Conservation (phyloP, 2,329 filamentous ascomycete genomes). For the Parastagonospora avenae region DNA sequence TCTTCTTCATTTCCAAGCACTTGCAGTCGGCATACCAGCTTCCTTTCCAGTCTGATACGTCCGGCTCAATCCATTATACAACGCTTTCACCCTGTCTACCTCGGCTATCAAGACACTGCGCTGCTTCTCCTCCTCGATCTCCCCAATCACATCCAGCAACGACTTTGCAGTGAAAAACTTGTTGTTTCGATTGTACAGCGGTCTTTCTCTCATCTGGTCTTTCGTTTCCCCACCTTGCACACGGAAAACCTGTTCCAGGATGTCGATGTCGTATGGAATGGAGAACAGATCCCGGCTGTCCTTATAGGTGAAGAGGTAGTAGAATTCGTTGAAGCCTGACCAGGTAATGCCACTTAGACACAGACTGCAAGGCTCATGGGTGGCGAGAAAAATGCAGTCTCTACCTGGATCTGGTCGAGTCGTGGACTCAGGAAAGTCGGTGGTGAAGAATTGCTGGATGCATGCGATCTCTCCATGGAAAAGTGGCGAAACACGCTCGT, state of each 20-base stretch:
- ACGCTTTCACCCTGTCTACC: slow-evolving; percentile 55
- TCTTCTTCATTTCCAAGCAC: slow-evolving; percentile 17
- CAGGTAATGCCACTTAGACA: slow-evolving; percentile 64
- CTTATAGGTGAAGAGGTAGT: slow-evolving; percentile 65
- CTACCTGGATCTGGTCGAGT: slow-evolving; percentile 49
- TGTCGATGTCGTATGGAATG: slow-evolving; percentile 64
- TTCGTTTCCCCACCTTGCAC: slow-evolving; percentile 47
- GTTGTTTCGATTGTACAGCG: slow-evolving; percentile 62
- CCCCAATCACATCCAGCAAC: slow-evolving; percentile 24
- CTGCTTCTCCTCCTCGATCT: slow-evolving; percentile 15
- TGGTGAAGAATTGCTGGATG: slow-evolving; percentile 62
- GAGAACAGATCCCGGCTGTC: slow-evolving; percentile 62
- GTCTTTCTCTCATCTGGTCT: slow-evolving; percentile 43
- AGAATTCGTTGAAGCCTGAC: slow-evolving; percentile 62
- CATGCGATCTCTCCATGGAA: slow-evolving; percentile 66
- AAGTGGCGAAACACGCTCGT: slow-evolving; percentile 60
- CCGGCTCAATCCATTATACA: slow-evolving; percentile 32
- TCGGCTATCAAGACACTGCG: slow-evolving; percentile 37
- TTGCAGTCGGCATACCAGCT: slow-evolving; percentile 33
- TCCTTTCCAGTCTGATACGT: slow-evolving; percentile 23
- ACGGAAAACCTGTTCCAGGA: slow-evolving; percentile 61
- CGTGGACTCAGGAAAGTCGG: slow-evolving; percentile 29
- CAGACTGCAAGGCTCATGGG: slow-evolving; percentile 64
- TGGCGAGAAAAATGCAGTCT: slow-evolving; percentile 64
- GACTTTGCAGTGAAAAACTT: slow-evolving; percentile 55